A percentile compares a stretch with the other conserved stretches of the same genome.
phyloP scores from a whole-genome alignment of 805 yeast species.

The Yamadazyma olivae region DNA sequence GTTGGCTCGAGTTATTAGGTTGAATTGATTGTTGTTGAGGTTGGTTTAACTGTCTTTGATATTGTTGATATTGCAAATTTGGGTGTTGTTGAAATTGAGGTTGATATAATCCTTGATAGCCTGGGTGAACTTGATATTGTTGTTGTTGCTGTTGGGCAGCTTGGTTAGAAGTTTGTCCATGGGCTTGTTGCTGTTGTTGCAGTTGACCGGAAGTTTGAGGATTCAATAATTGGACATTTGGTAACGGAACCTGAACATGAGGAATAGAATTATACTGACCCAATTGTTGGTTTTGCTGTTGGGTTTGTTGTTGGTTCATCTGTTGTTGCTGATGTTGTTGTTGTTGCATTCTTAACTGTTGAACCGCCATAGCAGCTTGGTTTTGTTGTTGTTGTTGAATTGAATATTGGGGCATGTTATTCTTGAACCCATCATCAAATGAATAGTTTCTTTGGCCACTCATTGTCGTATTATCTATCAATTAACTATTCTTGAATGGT shows the following conservation, averaged over 20 bases:
- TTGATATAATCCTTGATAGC: slow-evolving; percentile 11
- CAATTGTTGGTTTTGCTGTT: not conserved
- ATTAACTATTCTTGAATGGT: too few relatives aligned
- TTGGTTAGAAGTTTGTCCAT: not conserved
- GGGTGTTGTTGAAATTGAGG: slow-evolving; percentile 15
- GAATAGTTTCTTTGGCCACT: slow-evolving; percentile 3
- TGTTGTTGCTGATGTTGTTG: slow-evolving; percentile 8
- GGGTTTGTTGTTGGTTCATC: slow-evolving; percentile 1
- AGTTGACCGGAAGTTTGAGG: not conserved
- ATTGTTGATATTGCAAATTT: slow-evolving; percentile 16
- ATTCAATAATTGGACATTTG: slow-evolving; percentile 7
- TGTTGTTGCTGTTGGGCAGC: too few relatives aligned
- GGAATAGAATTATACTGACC: slow-evolving; percentile 2
- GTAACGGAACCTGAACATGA: slow-evolving; percentile 8
- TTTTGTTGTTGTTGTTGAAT: slow-evolving; percentile 12
- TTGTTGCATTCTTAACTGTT: slow-evolving; percentile 7
- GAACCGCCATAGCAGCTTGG: slow-evolving; percentile 3
- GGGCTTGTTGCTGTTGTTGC: slow-evolving; percentile 13
- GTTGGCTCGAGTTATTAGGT: slow-evolving; percentile 10
- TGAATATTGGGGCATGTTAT: slow-evolving; percentile 2
- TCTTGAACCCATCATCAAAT: slow-evolving; percentile 6
- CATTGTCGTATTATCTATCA: too few relatives aligned
- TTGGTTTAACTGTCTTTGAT: slow-evolving; percentile 13
- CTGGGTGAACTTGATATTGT: slow-evolving; percentile 10
- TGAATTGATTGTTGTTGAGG: slow-evolving; percentile 10